These are phyloP conservation scores for Fraxinus platypoda DNA, from an alignment of 305 asterid species.

Conservation along the genomic window DNA sequence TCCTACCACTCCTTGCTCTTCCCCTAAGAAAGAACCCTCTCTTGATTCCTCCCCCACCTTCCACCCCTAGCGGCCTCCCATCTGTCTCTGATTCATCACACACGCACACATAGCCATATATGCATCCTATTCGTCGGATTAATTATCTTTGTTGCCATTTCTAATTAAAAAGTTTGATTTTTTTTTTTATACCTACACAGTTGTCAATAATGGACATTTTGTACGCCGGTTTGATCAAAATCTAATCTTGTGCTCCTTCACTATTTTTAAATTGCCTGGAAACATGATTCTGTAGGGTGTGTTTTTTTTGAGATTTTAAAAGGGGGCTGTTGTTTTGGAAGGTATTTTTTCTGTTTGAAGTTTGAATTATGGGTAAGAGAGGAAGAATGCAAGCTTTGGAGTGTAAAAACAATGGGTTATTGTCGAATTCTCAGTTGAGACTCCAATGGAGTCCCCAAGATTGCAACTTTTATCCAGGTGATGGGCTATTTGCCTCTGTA, in stretches of 20 bases:
- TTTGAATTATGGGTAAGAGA: conserved; percentile 39
- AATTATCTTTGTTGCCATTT: not conserved
- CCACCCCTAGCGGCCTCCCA: not conserved
- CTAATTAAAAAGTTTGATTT: not conserved
- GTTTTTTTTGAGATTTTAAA: conserved; percentile 1
- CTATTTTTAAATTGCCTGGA: conserved; percentile 21
- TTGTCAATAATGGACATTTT: conserved; percentile 38
- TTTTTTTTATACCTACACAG: conserved; percentile 21
- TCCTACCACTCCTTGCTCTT: not conserved
- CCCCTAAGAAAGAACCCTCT: not conserved
- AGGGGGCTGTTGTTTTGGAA: not conserved
- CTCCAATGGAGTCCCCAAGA: conserved; percentile 61
- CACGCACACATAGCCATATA: not conserved
- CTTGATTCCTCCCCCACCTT: not conserved
- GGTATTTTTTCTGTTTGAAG: not conserved
- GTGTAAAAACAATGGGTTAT: conserved; percentile 42
- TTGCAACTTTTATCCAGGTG: conserved; percentile 54
- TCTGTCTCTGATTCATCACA: conserved; percentile 17
- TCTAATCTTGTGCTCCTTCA: conserved; percentile 28
- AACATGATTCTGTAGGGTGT: conserved; percentile 29
- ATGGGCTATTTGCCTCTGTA: conserved; percentile 86
- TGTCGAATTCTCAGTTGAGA: conserved; percentile 56
- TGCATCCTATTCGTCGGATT: not conserved
- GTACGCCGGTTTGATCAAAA: conserved; percentile 27
- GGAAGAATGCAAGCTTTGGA: conserved; percentile 50